Conservation (phyloP, 2,329 filamentous ascomycete genomes). For the Epichloe sibirici region DNA sequence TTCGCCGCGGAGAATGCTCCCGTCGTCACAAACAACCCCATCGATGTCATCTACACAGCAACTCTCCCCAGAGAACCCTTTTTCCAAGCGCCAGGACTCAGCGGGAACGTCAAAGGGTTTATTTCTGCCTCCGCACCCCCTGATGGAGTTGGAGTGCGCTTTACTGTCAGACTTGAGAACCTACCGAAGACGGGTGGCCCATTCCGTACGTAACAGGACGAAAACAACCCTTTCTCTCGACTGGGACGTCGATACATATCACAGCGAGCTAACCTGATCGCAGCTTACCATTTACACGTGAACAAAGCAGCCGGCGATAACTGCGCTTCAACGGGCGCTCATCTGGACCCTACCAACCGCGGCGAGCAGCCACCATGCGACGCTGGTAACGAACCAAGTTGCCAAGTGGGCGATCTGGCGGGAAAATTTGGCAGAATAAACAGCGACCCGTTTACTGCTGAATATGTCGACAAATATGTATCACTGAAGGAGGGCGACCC, state of each 20-base stretch:
- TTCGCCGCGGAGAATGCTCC: constrained; percentile 31
- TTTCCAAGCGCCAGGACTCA: constrained; percentile 36
- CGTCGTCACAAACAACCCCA: constrained; percentile 42
- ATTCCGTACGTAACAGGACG: constrained; percentile 38
- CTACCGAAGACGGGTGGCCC: constrained; percentile 45
- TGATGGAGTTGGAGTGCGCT: constrained; percentile 42
- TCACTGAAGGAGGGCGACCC: constrained; percentile 38
- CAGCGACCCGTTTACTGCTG: constrained; percentile 33
- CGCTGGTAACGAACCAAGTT: constrained; percentile 41
- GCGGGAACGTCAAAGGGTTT: constrained; percentile 32
- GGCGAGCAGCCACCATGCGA: constrained; percentile 53
- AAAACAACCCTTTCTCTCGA: background rate
- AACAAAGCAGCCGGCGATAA: constrained; percentile 51
- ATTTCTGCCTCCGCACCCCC: constrained; percentile 35
- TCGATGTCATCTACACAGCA: constrained; percentile 39
- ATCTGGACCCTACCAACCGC: constrained; percentile 59
- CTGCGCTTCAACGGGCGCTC: constrained; percentile 54
- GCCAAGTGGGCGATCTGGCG: constrained; percentile 64
- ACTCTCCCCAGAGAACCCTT: constrained; percentile 40
- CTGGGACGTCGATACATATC: background rate
- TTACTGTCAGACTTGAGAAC: constrained; percentile 44
- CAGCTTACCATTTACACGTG: constrained; percentile 64
- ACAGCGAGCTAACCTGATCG: background rate
- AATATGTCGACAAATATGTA: constrained; percentile 44
- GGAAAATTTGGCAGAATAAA: constrained; percentile 59